Base-by-base conservation (phyloP, 1,139 yeast genomes). In the Kodamaea fungicola region DNA sequence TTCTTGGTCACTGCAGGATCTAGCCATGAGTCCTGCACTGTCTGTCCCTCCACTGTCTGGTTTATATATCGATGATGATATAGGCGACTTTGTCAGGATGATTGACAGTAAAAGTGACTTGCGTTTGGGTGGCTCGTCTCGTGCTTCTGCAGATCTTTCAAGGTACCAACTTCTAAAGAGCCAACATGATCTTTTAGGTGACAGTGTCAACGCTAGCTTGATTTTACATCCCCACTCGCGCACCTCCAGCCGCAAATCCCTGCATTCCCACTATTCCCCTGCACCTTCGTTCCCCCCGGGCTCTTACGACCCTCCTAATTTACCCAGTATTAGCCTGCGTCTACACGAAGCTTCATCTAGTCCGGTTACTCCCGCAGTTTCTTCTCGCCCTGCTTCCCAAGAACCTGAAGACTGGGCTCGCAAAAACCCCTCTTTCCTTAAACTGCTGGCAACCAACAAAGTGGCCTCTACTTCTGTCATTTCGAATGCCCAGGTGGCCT, bases 81-180 rank as follows among this genome's bases (percentile, higher is more conserved):
- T 89, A 22, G 78, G 84, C 40, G 88, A 83, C 38, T 90, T 90
- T 64, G 86, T 90, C 36, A 74, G 80, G 45, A 71, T 88, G 77
- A 76, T 90, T 34, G 97, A 92, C 47, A 78, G 83, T 35, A 78
- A 74, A 45, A 67, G 71, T 2, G 82, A 76, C 43, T 57, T 78
- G 22, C 55, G 77, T 32, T 22, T 40, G 28, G 33, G 34, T 6
- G 21, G 22, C 4, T 16, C 16, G 4, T 16, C 9, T 8, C 21
- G 22, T n/a, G 21, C 4, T 12, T 21, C 25, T 4, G 9, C 7
- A 5, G 62, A 66, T 0, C 52, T 71, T 38, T 60, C 53, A 37
- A 58, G 60, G 42, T 70, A 65, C 47, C 76, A 71, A 46, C 47
- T 57, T 38, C 51, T 70, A 39, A 61, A 61, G 43, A 53, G 51